Evolutionary conservation across 2,329 filamentous ascomycete genomes (phyloP).

Genomic region (Didymellaceae sp.): DNA sequence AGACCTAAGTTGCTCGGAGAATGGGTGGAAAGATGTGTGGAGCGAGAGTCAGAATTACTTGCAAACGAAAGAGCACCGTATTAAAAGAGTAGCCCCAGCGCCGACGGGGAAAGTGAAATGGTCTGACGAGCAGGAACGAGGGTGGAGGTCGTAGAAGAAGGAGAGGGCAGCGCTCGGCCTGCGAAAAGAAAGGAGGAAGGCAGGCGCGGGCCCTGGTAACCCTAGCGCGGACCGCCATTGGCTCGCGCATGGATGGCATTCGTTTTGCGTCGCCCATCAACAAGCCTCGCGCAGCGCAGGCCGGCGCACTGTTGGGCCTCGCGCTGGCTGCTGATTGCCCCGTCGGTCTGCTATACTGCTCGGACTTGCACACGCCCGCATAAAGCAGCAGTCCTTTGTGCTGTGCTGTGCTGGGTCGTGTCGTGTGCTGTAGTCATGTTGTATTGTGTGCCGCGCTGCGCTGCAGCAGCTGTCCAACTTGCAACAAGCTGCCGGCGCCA

Average conservation of each 20-base stretch:
- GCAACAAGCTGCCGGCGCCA: conserved; percentile 4
- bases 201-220: conserved; percentile 18
- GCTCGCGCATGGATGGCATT: conserved; percentile 10
- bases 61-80: conserved; percentile 37
- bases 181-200: conserved; percentile 21
- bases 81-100: conserved; percentile 36
- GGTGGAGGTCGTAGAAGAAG: conserved; percentile 26
- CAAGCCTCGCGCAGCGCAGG: conserved; percentile 10
- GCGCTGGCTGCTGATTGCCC: conserved; percentile 5
- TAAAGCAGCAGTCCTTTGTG: background rate
- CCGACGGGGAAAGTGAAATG: conserved; percentile 32
- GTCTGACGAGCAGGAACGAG: conserved; percentile 34
- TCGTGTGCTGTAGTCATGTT: background rate
- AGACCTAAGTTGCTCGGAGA: conserved; percentile 39
- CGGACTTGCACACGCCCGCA: conserved; percentile 2
- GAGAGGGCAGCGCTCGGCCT: conserved; percentile 20
- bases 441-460: background rate
- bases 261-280: conserved; percentile 15
- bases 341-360: background rate
- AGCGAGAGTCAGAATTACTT: conserved; percentile 50
- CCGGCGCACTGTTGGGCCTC: conserved; percentile 15
- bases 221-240: conserved; percentile 15
- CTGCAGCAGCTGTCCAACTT: background rate
- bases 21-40: conserved; percentile 41
- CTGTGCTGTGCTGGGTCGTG: background rate